Percentiles rank a stretch among this genome's conserved stretches.
Evolutionary conservation across 2,329 filamentous ascomycete genomes (phyloP).

Genomic region (Aspergillus proliferans): DNA sequence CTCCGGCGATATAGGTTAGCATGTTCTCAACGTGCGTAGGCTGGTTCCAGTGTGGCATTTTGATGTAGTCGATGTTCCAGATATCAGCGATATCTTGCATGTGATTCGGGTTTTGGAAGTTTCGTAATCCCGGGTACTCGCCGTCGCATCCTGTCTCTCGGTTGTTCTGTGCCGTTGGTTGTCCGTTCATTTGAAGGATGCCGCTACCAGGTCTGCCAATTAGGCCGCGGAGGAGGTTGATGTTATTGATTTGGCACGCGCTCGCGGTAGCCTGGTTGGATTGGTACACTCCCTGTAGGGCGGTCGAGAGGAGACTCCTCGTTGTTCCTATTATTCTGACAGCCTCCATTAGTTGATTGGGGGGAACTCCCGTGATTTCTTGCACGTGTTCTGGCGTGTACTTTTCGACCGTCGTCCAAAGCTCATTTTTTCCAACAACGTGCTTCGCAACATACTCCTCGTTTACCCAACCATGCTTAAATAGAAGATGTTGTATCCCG

Average conservation of each 20-base stretch:
- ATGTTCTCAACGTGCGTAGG: constrained; percentile 34
- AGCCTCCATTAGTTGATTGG: constrained; percentile 22
- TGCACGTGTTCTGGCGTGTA: constrained; percentile 29
- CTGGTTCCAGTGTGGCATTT: constrained; percentile 34
- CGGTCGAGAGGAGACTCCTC: constrained; percentile 29
- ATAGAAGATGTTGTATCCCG: constrained; percentile 32
- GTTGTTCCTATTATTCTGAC: constrained; percentile 29
- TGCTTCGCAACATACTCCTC: constrained; percentile 24
- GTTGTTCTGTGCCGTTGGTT: constrained; percentile 37
- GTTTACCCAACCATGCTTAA: constrained; percentile 32
- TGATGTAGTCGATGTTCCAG: constrained; percentile 31
- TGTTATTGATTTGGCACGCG: constrained; percentile 38
- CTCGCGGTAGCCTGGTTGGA: constrained; percentile 37
- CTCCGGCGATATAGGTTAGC: constrained; percentile 29
- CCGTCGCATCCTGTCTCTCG: constrained; percentile 36
- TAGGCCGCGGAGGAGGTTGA: constrained; percentile 32
- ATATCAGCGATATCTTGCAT: constrained; percentile 32
- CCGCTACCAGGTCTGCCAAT: constrained; percentile 32
- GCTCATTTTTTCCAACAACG: constrained; percentile 21
- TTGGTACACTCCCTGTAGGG: constrained; percentile 37
- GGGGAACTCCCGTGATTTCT: constrained; percentile 31
- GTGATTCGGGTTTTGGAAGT: constrained; percentile 29
- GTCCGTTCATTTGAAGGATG: constrained; percentile 36
- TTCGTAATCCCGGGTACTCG: constrained; percentile 34
- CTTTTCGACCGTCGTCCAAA: constrained; percentile 20